These are phyloP conservation scores for Cladophialophora chaetospira DNA, from an alignment of 2,329 filamentous ascomycete species.

Conservation along the genomic window DNA sequence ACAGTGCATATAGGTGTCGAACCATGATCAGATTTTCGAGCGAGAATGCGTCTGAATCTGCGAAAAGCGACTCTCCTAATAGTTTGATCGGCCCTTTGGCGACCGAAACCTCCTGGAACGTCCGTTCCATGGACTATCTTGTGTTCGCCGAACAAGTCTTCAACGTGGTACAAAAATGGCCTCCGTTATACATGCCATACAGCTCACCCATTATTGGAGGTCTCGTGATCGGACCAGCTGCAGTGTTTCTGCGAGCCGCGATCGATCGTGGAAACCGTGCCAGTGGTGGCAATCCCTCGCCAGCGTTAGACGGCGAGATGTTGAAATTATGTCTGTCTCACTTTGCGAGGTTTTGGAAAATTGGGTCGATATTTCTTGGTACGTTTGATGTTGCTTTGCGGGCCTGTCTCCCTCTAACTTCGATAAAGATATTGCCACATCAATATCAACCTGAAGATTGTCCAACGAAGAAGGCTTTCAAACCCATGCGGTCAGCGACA, in stretches of 20 bases:
- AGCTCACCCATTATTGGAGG: neutral
- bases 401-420: no score
- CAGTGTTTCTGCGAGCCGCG: neutral
- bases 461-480: no score
- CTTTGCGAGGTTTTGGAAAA: neutral
- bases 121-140: neutral
- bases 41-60: neutral
- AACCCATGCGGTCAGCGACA: no score
- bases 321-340: neutral
- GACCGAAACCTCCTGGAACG: neutral
- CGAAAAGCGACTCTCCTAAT: neutral
- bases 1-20: neutral
- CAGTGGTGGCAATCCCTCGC: no score
- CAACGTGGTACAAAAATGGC: neutral
- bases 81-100: neutral
- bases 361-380: neutral
- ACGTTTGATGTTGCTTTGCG: no score
- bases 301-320: neutral
- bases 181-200: neutral
- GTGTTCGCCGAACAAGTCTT: neutral
- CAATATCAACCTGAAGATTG: no score
- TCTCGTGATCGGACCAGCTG: neutral
- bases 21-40: neutral
- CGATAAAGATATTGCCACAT: no score
- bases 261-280: conserved; percentile 14